Conservation (phyloP, 202 grass and related monocot genomes). For the Carex arenaria region DNA sequence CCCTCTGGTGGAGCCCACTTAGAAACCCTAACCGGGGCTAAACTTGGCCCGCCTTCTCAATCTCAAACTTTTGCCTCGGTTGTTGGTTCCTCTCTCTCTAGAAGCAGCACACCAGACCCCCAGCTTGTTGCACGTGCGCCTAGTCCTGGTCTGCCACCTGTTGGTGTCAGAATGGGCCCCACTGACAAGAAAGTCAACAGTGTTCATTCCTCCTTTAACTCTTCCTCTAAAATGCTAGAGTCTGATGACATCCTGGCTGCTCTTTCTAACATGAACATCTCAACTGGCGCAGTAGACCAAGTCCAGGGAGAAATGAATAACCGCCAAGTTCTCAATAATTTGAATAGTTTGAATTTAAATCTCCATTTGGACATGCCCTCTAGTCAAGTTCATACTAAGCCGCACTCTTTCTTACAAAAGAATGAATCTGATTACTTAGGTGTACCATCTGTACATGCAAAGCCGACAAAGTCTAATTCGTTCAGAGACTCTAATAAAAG, state of each 20-base stretch:
- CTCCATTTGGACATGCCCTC: constrained; percentile 37
- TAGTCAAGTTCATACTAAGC: constrained; percentile 41
- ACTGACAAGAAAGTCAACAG: constrained; percentile 49
- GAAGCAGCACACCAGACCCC: constrained; percentile 64
- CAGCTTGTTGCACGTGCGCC: constrained; percentile 61
- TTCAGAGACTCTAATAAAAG: constrained; percentile 45
- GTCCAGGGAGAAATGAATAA: constrained; percentile 49
- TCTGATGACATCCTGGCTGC: constrained; percentile 79
- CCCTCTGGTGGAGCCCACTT: constrained; percentile 37
- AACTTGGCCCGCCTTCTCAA: constrained; percentile 49
- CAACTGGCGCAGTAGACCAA: constrained; percentile 34
- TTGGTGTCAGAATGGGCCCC: constrained; percentile 49
- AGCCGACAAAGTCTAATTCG: constrained; percentile 44
- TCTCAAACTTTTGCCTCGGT: constrained; percentile 70
- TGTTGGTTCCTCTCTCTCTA: constrained; percentile 51
- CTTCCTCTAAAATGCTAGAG: constrained; percentile 47
- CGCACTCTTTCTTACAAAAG: constrained; percentile 39
- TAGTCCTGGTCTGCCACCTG: constrained; percentile 66
- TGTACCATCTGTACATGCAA: constrained; percentile 33
- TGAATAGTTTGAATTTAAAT: constrained; percentile 26
- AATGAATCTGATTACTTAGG: constrained; percentile 46
- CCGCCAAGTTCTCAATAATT: constrained; percentile 30
- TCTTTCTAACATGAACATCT: constrained; percentile 67
- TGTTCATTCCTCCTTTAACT: constrained; percentile 57
- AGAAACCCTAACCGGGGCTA: constrained; percentile 51